A percentile compares a stretch with the other conserved stretches of the same genome.
These are phyloP conservation scores for Lagenidium giganteum DNA, from an alignment of 352 stramenopile species.

Conservation along the genomic window DNA sequence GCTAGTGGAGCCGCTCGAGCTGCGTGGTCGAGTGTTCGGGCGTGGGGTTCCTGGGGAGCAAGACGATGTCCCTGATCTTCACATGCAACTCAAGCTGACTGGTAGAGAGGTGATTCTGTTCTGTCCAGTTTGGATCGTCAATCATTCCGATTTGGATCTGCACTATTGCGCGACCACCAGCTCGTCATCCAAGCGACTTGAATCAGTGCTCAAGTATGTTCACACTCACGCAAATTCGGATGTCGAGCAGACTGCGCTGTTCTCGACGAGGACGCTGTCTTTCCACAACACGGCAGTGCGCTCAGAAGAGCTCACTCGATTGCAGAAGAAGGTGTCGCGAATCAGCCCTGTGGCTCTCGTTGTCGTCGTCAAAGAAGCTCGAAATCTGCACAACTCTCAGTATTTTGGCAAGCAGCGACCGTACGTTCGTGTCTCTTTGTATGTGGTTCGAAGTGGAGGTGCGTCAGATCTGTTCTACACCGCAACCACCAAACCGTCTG, in stretches of 20 bases:
- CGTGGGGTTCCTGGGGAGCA: slow-evolving; percentile 50
- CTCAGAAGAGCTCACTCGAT: slow-evolving; percentile 32
- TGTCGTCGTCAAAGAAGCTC: slow-evolving; percentile 56
- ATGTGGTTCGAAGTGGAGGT: slow-evolving; percentile 57
- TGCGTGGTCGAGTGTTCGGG: slow-evolving; percentile 53
- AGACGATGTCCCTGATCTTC: slow-evolving; percentile 52
- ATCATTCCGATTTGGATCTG: slow-evolving; percentile 68
- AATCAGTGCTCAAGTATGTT: slow-evolving; percentile 54
- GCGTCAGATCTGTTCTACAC: slow-evolving; percentile 49
- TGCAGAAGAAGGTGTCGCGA: slow-evolving; percentile 62
- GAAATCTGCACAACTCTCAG: slow-evolving; percentile 64
- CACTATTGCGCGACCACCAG: slow-evolving; percentile 69
- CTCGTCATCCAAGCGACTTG: slow-evolving; percentile 49
- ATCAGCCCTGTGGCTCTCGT: slow-evolving; percentile 64
- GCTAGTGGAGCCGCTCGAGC: slow-evolving; percentile 43
- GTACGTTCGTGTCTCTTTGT: slow-evolving; percentile 62
- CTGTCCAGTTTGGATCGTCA: slow-evolving; percentile 77
- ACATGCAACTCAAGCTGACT: slow-evolving; percentile 61
- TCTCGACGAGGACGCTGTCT: slow-evolving; percentile 36
- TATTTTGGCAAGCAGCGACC: slow-evolving; percentile 69
- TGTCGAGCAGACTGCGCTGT: slow-evolving; percentile 34
- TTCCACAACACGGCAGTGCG: slow-evolving; percentile 27
- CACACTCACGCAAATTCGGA: slow-evolving; percentile 32
- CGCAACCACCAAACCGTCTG: slow-evolving; percentile 54
- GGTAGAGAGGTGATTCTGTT: slow-evolving; percentile 65